phyloP scores from a whole-genome alignment of 805 yeast species.

The Zygosaccharomyces rouxii region DNA sequence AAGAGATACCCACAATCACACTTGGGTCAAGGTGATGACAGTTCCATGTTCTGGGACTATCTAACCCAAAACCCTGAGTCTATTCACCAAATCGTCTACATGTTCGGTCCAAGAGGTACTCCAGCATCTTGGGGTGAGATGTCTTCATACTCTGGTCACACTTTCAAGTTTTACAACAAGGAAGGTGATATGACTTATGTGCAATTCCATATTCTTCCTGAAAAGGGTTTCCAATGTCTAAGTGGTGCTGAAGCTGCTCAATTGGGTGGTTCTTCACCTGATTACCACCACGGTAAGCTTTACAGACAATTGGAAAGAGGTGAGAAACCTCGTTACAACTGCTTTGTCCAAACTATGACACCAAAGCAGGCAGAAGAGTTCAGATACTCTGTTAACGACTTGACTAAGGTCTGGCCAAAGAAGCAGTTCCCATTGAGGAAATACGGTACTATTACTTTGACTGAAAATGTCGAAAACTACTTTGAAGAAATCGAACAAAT shows the following conservation, averaged over 20 bases:
- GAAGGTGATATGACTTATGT: constrained; percentile 51
- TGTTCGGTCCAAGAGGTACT: constrained; percentile 59
- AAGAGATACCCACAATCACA: constrained; percentile 67
- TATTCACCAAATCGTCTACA: constrained; percentile 51
- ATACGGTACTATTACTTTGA: constrained; percentile 57
- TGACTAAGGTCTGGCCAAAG: constrained; percentile 90
- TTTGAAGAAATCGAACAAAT: constrained; percentile 46
- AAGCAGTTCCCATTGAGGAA: constrained; percentile 75
- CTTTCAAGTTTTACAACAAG: constrained; percentile 52
- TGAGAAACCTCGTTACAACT: constrained; percentile 48
- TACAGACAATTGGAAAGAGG: constrained; percentile 46
- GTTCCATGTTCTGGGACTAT: constrained; percentile 56
- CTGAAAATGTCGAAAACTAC: constrained; percentile 54
- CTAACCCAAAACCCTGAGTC: constrained; percentile 51
- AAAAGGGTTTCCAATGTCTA: constrained; percentile 46
- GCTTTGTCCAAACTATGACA: constrained; percentile 63
- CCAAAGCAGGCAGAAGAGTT: constrained; percentile 69
- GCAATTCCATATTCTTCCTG: constrained; percentile 50
- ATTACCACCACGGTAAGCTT: constrained; percentile 40
- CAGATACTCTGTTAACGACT: constrained; percentile 77
- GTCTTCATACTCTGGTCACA: constrained; percentile 65
- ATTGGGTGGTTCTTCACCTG: constrained; percentile 48
- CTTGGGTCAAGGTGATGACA: constrained; percentile 42
- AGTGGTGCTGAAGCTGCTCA: constrained; percentile 44
- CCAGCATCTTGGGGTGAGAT: constrained; percentile 51